Conservation (phyloP, 1,284 basidiomycete genomes). For the Filobasidium uniguttulatum region DNA sequence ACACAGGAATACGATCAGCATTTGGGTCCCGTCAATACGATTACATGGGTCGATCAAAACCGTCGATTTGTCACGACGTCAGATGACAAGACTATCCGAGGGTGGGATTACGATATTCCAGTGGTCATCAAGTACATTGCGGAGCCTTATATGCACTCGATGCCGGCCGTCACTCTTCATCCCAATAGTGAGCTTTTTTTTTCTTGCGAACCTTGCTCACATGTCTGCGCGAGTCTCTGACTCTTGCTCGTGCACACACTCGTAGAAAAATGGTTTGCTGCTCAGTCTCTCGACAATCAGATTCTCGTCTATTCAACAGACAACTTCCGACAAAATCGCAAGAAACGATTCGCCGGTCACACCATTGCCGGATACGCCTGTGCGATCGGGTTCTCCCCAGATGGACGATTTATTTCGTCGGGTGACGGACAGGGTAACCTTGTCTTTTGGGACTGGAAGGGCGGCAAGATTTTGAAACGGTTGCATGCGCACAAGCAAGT, state of each 20-base stretch:
- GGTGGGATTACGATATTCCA: conserved; percentile 97
- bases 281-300: conserved; percentile 95
- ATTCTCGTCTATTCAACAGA: conserved; percentile 94
- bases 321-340: conserved; percentile 86
- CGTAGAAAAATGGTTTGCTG: conserved; percentile 86
- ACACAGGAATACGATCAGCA: conserved; percentile 98
- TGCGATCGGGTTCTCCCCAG: conserved; percentile 89
- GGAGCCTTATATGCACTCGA: conserved; percentile 98
- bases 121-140: conserved; percentile 99
- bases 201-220: not conserved
- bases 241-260: conserved; percentile 1
- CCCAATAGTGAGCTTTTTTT: conserved; percentile 62
- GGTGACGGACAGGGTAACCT: conserved; percentile 90
- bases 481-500: conserved; percentile 84
- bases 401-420: conserved; percentile 88
- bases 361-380: conserved; percentile 93
- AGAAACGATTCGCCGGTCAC: conserved; percentile 95
- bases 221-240: not conserved
- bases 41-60: conserved; percentile 94
- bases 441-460: conserved; percentile 99
- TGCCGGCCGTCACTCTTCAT: conserved; percentile 92
- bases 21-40: conserved; percentile 92
- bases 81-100: conserved; percentile 97
- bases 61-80: conserved; percentile 94
- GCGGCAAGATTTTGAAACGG: conserved; percentile 79